A percentile compares a stretch with the other conserved stretches of the same genome.
These are phyloP conservation scores for Metschnikowia continentalis DNA, from an alignment of 805 yeast species.

Conservation along the genomic window DNA sequence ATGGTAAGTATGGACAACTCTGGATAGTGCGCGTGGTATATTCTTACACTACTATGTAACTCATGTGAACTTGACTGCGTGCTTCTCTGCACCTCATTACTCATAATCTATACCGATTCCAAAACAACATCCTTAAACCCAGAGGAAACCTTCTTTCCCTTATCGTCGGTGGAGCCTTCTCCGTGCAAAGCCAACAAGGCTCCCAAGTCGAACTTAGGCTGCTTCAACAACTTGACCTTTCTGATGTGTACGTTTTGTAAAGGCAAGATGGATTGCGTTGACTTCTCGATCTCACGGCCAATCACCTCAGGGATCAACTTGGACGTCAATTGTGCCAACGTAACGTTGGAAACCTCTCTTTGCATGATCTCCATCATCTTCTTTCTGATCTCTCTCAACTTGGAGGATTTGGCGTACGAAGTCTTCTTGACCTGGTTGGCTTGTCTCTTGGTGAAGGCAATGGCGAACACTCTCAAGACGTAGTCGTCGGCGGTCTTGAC, in stretches of 20 bases:
- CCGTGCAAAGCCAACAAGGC: constrained; percentile 96
- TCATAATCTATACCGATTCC: constrained; percentile 73
- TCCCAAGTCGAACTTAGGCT: constrained; percentile 98
- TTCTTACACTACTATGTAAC: no score
- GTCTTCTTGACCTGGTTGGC: constrained; percentile 97
- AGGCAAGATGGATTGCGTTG: constrained; percentile 92
- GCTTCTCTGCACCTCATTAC: constrained; percentile 4
- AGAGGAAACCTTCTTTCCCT: constrained; percentile 95
- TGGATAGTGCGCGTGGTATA: no score
- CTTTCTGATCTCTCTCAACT: constrained; percentile 96
- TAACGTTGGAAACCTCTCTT: constrained; percentile 92
- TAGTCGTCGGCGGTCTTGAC: constrained; percentile 98
- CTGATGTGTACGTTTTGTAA: constrained; percentile 98
- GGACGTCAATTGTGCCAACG: constrained; percentile 93
- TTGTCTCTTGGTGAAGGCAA: constrained; percentile 98
- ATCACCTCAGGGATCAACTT: constrained; percentile 98
- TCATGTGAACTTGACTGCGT: not conserved
- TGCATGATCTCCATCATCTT: constrained; percentile 94
- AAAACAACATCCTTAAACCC: constrained; percentile 99
- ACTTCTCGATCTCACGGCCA: constrained; percentile 97
- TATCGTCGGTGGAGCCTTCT: constrained; percentile 84
- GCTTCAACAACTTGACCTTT: constrained; percentile 97
- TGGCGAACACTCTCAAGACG: constrained; percentile 92
- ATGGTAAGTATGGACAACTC: no score
- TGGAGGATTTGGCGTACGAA: constrained; percentile 95